Evolutionary conservation across 441 rosid genomes (phyloP).

Genomic region (Hura crepitans): DNA sequence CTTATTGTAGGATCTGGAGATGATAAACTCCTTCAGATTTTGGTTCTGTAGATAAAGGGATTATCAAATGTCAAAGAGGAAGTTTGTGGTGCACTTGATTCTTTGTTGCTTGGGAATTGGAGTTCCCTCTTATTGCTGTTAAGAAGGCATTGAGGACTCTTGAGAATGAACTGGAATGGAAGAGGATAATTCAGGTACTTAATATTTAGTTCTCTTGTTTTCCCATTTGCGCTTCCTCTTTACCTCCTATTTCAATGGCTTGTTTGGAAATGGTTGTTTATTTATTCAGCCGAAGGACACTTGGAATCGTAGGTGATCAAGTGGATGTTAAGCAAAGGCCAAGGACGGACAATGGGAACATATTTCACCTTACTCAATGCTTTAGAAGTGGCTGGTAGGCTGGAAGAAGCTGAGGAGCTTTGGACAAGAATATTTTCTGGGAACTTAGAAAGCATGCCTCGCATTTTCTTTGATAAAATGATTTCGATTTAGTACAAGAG

Average conservation of each 20-base stretch:
- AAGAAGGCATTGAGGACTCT: slow-evolving; percentile 86
- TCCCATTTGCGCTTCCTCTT: too few relatives aligned
- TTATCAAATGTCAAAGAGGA: slow-evolving; percentile 87
- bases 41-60: slow-evolving; percentile 51
- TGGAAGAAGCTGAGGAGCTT: slow-evolving; percentile 87
- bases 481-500: slow-evolving; percentile 65
- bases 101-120: slow-evolving; percentile 96
- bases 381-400: slow-evolving; percentile 75
- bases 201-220: neutral
- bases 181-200: slow-evolving; percentile 85
- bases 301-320: slow-evolving; percentile 56
- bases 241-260: too few relatives aligned
- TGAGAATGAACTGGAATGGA: slow-evolving; percentile 75
- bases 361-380: slow-evolving; percentile 76
- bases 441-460: slow-evolving; percentile 67
- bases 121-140: slow-evolving; percentile 81
- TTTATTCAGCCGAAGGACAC: neutral
- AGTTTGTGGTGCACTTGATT: slow-evolving; percentile 90
- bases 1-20: too few relatives aligned
- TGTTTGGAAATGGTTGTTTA: neutral
- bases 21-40: slow-evolving; percentile 1
- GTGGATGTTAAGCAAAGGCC: slow-evolving; percentile 99
- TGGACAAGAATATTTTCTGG: slow-evolving; percentile 68
- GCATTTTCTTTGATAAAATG: slow-evolving; percentile 73
- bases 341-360: slow-evolving; percentile 90